These are phyloP conservation scores for Plasmodium relictum DNA, from an alignment of 169 alveolate genomes.

Conservation along the genomic window DNA sequence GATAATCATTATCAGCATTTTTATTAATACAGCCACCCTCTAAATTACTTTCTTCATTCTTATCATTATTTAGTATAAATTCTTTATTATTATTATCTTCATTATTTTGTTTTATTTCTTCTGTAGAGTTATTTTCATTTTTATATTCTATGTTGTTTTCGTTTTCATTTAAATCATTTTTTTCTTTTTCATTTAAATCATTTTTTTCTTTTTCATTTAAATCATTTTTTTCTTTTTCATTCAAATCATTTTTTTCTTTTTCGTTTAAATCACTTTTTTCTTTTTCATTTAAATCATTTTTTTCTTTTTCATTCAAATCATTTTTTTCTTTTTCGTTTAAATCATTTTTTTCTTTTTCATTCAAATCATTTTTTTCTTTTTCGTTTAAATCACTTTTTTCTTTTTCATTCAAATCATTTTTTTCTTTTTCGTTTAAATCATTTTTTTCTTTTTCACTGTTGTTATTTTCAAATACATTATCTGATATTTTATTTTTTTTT, in stretches of 20 bases:
- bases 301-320: not conserved
- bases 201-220: not conserved
- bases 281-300: not conserved
- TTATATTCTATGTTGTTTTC: not conserved
- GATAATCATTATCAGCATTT: not conserved
- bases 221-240: not conserved
- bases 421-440: too few species aligned
- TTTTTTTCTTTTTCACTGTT: not conserved
- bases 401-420: not conserved
- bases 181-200: not conserved
- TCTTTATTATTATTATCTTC: not conserved
- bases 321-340: not conserved
- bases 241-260: not conserved
- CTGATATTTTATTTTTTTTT: not conserved
- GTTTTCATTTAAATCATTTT: not conserved
- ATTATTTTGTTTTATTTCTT: not conserved
- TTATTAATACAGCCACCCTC: not conserved
- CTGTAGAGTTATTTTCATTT: not conserved
- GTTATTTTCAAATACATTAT: not conserved
- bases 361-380: not conserved
- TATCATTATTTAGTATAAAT: not conserved
- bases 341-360: not conserved
- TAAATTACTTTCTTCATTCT: not conserved
- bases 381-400: not conserved
- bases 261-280: not conserved